Evolutionary conservation across 441 rosid genomes (phyloP), one percentile per base, ranked within the genome.

Genomic region (Eutrema salsugineum): DNA sequence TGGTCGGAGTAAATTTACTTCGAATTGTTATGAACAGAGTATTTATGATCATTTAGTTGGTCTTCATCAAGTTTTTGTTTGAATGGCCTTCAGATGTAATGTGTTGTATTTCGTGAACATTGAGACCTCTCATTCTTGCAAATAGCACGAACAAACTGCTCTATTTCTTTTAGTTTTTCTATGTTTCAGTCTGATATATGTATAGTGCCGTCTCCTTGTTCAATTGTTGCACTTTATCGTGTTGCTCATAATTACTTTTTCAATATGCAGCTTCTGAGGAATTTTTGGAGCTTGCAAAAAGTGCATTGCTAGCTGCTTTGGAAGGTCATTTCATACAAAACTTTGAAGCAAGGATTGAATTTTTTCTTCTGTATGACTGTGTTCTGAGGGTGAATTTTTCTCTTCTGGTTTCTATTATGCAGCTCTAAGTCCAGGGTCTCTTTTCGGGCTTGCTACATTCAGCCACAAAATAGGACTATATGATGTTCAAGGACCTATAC

Each of bases 401-500:
- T 65, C 36, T 63, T 53, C 8, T 75, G 59, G 53, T 46, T 58
- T 71, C 19, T 10, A 9, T 60, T 6, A 58, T 81, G 78, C 84
- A 91, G 98, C 99, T 71, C 89, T 95, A 69, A 83, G 84, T 4
- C 91, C 97, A 20, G 98, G 95, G 69, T 77, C 97, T 66, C 81
- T 93, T 59, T 95, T 95, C 70, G 99, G 99, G 40, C 93, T 95
- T 70, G 91, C 84, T 62, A 95, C 97, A 22, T 95, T 93, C 75
- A 86, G 98, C 83, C 98, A 91, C 84, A 95, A 89, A 81, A 76
- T 95, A 30, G 97, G 99, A 27, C 73, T 95, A 55, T 95, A 89
- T 79, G 98, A 95, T 83, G 95, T 95, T 78, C 98, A 95, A 82
- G 97, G 98, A 54, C 95, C 97, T 78, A 76, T 95, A 72, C 90